Percentiles rank a stretch among this genome's conserved stretches.
phyloP scores from a whole-genome alignment of 2,329 filamentous ascomycete genomes.

The Chrysoporthe cubensis region DNA sequence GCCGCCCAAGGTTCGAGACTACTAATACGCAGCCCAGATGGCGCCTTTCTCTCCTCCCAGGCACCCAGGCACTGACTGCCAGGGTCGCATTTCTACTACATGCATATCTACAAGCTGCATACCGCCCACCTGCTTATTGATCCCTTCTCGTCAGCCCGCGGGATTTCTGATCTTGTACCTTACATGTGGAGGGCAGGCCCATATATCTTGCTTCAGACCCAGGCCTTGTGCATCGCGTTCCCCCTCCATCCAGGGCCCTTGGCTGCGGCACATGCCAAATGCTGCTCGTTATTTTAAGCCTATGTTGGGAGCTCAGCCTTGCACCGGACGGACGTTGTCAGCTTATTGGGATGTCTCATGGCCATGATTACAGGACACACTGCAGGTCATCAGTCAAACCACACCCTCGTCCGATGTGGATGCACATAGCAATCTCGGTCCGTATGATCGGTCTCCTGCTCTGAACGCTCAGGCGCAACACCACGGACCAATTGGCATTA shows the following conservation, averaged over 20 bases:
- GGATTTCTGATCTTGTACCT: not conserved
- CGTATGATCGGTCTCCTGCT: not conserved
- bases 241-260: conserved; percentile 8
- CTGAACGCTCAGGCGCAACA: not conserved
- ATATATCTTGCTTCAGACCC: conserved; percentile 16
- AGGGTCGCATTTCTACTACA: not conserved
- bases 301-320: not conserved
- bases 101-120: not conserved
- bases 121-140: no score
- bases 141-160: not conserved
- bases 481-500: not conserved
- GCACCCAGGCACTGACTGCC: no score
- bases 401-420: not conserved
- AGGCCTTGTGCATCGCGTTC: not conserved
- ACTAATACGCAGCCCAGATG: no score
- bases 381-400: not conserved
- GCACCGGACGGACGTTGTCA: not conserved
- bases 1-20: no score
- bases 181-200: not conserved
- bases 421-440: not conserved
- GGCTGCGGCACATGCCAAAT: conserved; percentile 11
- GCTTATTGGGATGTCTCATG: conserved; percentile 10
- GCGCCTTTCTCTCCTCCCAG: not conserved
- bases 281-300: not conserved
- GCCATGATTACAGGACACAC: not conserved